phyloP scores from a whole-genome alignment of 2,329 filamentous ascomycete species.

The Simplicillium sp. region DNA sequence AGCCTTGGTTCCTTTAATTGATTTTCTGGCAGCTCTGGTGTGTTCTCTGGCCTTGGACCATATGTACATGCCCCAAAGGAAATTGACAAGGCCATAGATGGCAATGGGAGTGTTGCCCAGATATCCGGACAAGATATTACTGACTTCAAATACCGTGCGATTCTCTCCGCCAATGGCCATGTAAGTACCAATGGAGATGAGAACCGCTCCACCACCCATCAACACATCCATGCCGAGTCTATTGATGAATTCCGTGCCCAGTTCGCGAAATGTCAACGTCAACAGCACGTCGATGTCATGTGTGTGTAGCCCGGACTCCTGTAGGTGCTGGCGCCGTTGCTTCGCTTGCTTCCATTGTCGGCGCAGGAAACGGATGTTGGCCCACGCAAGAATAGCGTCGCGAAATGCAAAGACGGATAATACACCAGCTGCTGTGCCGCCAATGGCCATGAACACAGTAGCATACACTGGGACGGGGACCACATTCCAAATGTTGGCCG shows the following conservation, averaged over 20 bases:
- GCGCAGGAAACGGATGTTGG: conserved; percentile 34
- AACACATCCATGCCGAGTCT: conserved; percentile 40
- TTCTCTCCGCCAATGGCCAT: conserved; percentile 43
- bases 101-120: conserved; percentile 42
- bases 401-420: conserved; percentile 34
- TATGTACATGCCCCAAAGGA: conserved; percentile 35
- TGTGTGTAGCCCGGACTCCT: conserved; percentile 1
- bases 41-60: conserved; percentile 29
- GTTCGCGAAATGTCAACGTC: conserved; percentile 35
- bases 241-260: conserved; percentile 40
- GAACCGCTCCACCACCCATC: conserved; percentile 36
- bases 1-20: conserved; percentile 15
- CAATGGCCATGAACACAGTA: conserved; percentile 40
- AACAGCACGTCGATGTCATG: conserved; percentile 25
- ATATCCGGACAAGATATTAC: conserved; percentile 45
- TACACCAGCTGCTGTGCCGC: conserved; percentile 34
- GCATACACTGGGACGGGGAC: conserved; percentile 38
- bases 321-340: conserved; percentile 8
- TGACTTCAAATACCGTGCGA: conserved; percentile 28
- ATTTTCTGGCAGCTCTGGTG: conserved; percentile 12
- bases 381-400: conserved; percentile 32
- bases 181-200: conserved; percentile 41
- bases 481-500: conserved; percentile 48
- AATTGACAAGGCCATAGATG: conserved; percentile 37
- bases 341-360: conserved; percentile 26